Evolutionary conservation across 176 grass and related monocot genomes (phyloP).

Genomic region (Ensete glaucum): DNA sequence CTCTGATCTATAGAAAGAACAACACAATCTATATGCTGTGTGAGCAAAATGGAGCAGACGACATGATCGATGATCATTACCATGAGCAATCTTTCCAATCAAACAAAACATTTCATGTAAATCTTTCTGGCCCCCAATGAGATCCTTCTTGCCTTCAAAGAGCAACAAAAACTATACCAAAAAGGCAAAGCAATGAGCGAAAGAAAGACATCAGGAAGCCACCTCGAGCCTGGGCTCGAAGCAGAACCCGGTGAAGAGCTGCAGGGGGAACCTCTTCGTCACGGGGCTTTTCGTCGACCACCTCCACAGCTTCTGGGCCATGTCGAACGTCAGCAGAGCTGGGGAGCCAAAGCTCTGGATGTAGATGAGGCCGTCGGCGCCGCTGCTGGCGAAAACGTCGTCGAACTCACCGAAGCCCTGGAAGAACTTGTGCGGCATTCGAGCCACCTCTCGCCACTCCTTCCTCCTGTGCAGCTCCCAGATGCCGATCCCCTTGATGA

Average conservation of each 20-base stretch:
- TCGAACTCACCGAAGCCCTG: conserved; percentile 87
- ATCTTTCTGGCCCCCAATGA: too few species aligned
- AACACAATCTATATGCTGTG: too few species aligned
- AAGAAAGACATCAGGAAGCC: conserved; percentile 28
- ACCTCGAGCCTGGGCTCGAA: conserved; percentile 69
- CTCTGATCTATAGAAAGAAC: too few species aligned
- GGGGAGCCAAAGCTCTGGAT: conserved; percentile 84
- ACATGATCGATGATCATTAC: too few species aligned
- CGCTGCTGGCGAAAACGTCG: conserved; percentile 72
- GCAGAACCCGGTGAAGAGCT: conserved; percentile 78
- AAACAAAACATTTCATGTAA: too few species aligned
- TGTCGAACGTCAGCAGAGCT: conserved; percentile 61
- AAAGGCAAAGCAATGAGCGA: conserved; percentile 7
- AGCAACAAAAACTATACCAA: conserved; percentile 19
- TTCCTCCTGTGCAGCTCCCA: conserved; percentile 58
- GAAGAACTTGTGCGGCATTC: conserved; percentile 84
- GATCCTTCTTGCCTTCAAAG: too few species aligned
- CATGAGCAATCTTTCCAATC: too few species aligned
- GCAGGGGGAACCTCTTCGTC: conserved; percentile 63
- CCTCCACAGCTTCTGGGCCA: conserved; percentile 64
- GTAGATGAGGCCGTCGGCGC: conserved; percentile 68
- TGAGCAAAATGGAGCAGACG: too few species aligned
- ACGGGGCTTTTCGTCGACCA: conserved; percentile 73
- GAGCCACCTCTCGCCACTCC: conserved; percentile 59
- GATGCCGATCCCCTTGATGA: conserved; percentile 86